Evolutionary conservation across 176 grass and related monocot genomes (phyloP).

Genomic region (Secale cereale): DNA sequence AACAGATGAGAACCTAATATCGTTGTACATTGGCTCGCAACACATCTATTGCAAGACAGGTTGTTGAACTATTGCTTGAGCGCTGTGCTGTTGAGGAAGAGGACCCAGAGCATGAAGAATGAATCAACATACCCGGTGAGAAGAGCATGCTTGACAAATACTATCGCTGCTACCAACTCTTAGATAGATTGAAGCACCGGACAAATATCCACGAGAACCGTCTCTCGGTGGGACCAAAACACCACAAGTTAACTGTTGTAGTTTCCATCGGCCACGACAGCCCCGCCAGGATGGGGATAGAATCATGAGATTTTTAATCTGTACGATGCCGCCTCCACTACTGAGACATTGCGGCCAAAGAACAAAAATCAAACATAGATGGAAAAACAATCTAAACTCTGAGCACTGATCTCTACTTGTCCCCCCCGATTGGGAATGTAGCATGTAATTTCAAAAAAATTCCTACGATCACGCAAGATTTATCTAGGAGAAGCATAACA

Average conservation of each 20-base stretch:
- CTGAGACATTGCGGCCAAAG: not conserved
- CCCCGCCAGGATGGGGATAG: not conserved
- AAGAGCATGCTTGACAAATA: not conserved
- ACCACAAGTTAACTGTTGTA: not conserved
- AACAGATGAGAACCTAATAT: not conserved
- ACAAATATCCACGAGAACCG: not conserved
- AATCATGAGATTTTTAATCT: not conserved
- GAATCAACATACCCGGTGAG: rapidly evolving
- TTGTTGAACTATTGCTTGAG: not conserved
- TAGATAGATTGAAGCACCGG: not conserved
- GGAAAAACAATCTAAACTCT: not conserved
- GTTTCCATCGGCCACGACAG: rapidly evolving
- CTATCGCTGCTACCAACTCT: not conserved
- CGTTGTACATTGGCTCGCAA: not conserved
- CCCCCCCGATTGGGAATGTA: no score
- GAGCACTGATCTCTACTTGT: not conserved
- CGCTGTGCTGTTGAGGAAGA: not conserved
- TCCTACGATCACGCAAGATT: no score
- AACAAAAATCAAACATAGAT: not conserved
- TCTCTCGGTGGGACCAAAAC: not conserved
- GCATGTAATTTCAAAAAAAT: no score
- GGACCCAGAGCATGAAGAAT: not conserved
- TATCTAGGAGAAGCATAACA: no score
- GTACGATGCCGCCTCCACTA: not conserved
- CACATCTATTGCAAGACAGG: not conserved